Conservation (phyloP, 148 eudicot genomes). For the Amaranthus hypochondriacus region DNA sequence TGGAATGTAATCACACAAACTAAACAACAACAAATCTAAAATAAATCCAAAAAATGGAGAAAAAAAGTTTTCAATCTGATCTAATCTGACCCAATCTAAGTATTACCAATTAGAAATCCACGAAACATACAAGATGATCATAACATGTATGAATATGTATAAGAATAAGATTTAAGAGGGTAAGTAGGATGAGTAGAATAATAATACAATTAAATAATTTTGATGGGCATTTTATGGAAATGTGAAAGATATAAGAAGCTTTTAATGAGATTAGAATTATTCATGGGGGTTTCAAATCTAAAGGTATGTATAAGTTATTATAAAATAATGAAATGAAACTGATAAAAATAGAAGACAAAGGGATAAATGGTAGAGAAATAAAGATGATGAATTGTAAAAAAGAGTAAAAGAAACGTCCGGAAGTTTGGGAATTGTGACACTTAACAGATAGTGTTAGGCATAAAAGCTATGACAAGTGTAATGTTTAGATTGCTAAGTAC, state of each 20-base stretch:
- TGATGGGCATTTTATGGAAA: constrained; percentile 7
- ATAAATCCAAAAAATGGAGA: neutral
- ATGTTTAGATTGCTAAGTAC: neutral
- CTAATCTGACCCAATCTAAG: neutral
- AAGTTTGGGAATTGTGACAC: constrained; percentile 21
- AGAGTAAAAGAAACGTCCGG: constrained; percentile 22
- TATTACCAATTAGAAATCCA: neutral
- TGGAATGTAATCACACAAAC: constrained; percentile 6
- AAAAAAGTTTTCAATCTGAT: neutral
- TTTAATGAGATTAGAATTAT: neutral
- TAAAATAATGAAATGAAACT: constrained; percentile 16
- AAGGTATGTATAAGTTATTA: neutral
- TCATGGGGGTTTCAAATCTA: constrained; percentile 10
- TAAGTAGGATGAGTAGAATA: neutral
- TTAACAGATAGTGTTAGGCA: constrained; percentile 17
- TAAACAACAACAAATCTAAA: neutral
- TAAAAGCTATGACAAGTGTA: constrained; percentile 5
- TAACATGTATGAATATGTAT: constrained; percentile 7
- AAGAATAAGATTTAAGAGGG: neutral
- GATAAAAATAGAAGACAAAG: neutral
- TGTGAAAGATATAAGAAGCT: neutral
- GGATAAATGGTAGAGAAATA: neutral
- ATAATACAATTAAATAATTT: constrained; percentile 6
- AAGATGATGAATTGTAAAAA: neutral
- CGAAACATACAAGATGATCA: constrained; percentile 9